Evolutionary conservation across 2,329 filamentous ascomycete genomes (phyloP).

Genomic region (Teratosphaeria zuluensis): DNA sequence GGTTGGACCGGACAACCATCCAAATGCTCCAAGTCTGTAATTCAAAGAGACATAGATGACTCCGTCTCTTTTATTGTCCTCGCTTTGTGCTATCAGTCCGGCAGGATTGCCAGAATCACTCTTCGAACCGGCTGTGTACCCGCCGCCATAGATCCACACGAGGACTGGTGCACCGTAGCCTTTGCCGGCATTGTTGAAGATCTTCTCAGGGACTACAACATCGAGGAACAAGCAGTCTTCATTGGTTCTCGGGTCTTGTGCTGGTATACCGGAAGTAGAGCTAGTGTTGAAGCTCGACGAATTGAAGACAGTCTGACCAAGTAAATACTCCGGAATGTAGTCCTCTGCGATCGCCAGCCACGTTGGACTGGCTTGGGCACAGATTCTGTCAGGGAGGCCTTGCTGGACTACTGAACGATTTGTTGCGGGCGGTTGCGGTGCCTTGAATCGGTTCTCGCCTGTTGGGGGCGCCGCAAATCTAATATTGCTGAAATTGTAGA

Average conservation of each 20-base stretch:
- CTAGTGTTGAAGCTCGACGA: constrained; percentile 9
- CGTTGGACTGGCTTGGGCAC: constrained; percentile 35
- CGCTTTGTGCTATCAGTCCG: constrained; percentile 34
- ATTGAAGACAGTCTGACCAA: constrained; percentile 14
- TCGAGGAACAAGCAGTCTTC: constrained; percentile 35
- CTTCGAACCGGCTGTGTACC: constrained; percentile 34
- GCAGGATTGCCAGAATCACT: constrained; percentile 25
- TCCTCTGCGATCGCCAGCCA: constrained; percentile 31
- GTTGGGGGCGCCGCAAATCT: constrained; percentile 46
- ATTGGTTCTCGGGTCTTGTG: constrained; percentile 21
- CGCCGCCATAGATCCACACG: constrained; percentile 36
- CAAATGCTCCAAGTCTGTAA: constrained; percentile 35
- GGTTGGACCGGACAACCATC: constrained; percentile 37
- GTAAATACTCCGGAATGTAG: constrained; percentile 22
- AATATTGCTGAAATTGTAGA: constrained; percentile 45
- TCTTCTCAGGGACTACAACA: constrained; percentile 27
- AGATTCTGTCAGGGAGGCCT: constrained; percentile 35
- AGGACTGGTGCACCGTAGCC: constrained; percentile 30
- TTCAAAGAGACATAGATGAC: constrained; percentile 25
- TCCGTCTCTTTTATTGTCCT: constrained; percentile 27
- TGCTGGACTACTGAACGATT: constrained; percentile 39
- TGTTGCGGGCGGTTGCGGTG: constrained; percentile 30
- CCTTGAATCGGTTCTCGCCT: constrained; percentile 41
- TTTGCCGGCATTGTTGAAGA: constrained; percentile 25
- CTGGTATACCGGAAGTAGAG: constrained; percentile 4